phyloP scores from a whole-genome alignment of 148 eudicot genomes.

The Talinum fruticosum region DNA sequence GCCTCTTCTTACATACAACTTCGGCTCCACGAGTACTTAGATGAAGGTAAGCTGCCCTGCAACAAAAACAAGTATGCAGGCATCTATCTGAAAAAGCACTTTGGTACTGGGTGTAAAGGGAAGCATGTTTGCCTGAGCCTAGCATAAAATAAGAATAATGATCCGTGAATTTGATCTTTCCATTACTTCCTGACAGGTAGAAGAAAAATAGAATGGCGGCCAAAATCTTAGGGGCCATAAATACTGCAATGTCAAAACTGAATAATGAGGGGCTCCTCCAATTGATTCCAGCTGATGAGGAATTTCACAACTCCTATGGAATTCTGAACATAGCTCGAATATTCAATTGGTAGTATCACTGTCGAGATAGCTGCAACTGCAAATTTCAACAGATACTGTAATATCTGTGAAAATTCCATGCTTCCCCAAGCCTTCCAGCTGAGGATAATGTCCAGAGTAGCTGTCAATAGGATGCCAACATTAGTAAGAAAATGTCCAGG shows the following conservation, averaged over 20 bases:
- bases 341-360: conserved; percentile 76
- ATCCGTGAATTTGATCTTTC: conserved; percentile 85
- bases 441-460: conserved; percentile 77
- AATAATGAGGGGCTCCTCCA: conserved; percentile 56
- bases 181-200: conserved; percentile 65
- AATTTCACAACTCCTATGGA: conserved; percentile 66
- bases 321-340: conserved; percentile 53
- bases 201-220: conserved; percentile 65
- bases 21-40: conserved; percentile 59
- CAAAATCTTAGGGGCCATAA: conserved; percentile 71
- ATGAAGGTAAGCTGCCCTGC: conserved; percentile 1
- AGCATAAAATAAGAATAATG: conserved; percentile 71
- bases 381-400: conserved; percentile 82
- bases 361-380: conserved; percentile 83
- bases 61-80: neutral
- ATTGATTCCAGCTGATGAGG: conserved; percentile 65
- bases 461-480: conserved; percentile 39
- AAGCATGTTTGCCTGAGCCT: conserved; percentile 82
- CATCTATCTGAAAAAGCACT: neutral
- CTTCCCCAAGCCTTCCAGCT: conserved; percentile 96
- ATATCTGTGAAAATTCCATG: conserved; percentile 72
- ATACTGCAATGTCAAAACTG: conserved; percentile 64
- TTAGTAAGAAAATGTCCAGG: conserved; percentile 2
- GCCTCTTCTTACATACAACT: conserved; percentile 89
- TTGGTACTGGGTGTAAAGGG: neutral